These are phyloP conservation scores for Syzygium aromaticum DNA, from an alignment of 345 rosid genomes.

Conservation along the genomic window DNA sequence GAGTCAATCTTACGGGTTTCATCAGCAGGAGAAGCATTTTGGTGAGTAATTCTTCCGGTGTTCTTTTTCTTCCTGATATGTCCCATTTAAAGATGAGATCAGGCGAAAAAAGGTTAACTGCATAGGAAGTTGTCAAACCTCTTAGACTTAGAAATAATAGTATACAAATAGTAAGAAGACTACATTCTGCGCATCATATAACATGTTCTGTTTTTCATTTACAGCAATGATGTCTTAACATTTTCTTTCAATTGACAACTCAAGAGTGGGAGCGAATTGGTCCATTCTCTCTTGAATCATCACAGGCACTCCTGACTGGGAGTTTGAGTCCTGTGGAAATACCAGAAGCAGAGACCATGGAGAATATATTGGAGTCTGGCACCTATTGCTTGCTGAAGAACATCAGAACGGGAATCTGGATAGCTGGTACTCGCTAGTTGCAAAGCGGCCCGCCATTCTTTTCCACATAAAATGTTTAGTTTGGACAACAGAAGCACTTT, in stretches of 20 bases:
- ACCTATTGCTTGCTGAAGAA: constrained; percentile 47
- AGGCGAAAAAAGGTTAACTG: not conserved
- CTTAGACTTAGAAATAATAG: not conserved
- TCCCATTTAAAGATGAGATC: not conserved
- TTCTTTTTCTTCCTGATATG: not conserved
- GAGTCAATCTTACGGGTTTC: constrained; percentile 70
- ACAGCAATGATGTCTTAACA: not conserved
- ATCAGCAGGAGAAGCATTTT: constrained; percentile 65
- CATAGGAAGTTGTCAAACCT: not conserved
- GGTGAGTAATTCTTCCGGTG: constrained; percentile 31
- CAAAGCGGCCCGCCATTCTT: not conserved
- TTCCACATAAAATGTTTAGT: not conserved
- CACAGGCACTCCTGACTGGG: constrained; percentile 50
- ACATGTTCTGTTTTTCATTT: not conserved
- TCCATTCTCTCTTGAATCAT: constrained; percentile 68
- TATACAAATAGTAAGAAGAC: not conserved
- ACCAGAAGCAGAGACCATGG: constrained; percentile 28
- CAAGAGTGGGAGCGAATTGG: constrained; percentile 96
- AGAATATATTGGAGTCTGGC: constrained; percentile 29
- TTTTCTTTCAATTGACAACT: constrained; percentile 1
- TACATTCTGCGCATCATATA: not conserved
- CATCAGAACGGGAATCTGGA: too few species aligned
- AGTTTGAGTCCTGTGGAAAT: constrained; percentile 33
- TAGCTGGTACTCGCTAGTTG: constrained; percentile 9
- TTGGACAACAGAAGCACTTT: not conserved